phyloP scores from a whole-genome alignment of 2,329 filamentous ascomycete genomes.

The Sordariomycetes sp. region DNA sequence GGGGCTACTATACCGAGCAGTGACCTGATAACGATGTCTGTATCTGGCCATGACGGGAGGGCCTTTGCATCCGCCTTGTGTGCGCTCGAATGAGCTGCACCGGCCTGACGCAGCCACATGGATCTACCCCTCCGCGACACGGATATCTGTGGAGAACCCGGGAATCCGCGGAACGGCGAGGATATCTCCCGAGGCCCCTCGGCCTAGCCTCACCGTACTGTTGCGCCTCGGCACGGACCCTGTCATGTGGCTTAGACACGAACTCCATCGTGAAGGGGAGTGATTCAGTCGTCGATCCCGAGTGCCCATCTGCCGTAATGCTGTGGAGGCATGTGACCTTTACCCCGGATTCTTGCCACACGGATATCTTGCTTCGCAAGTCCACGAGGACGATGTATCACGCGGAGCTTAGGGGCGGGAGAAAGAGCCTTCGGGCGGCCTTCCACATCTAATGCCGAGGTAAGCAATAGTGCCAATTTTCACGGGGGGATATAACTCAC shows the following conservation, averaged over 20 bases:
- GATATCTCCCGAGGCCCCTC: background rate
- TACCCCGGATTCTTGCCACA: background rate
- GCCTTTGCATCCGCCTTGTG: background rate
- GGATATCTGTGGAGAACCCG: background rate
- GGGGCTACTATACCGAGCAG: background rate
- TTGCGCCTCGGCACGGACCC: background rate
- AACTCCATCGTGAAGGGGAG: background rate
- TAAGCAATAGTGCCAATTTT: background rate
- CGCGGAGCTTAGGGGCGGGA: background rate
- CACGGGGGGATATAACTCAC: background rate
- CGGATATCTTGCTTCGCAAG: background rate
- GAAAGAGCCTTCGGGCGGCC: background rate
- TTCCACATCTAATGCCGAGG: background rate
- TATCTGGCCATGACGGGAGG: background rate
- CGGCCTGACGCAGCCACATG: background rate
- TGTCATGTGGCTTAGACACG: background rate
- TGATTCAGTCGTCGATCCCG: background rate
- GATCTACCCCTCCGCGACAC: background rate
- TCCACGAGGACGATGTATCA: background rate
- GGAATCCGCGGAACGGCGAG: background rate
- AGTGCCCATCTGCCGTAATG: background rate
- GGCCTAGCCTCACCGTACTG: background rate
- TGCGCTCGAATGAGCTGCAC: background rate
- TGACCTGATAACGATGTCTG: background rate
- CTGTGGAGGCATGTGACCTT: background rate